A percentile compares a stretch with the other conserved stretches of the same genome.
These are phyloP conservation scores for Fusarium globosum DNA, from an alignment of 2,329 filamentous ascomycete genomes.

Conservation along the genomic window DNA sequence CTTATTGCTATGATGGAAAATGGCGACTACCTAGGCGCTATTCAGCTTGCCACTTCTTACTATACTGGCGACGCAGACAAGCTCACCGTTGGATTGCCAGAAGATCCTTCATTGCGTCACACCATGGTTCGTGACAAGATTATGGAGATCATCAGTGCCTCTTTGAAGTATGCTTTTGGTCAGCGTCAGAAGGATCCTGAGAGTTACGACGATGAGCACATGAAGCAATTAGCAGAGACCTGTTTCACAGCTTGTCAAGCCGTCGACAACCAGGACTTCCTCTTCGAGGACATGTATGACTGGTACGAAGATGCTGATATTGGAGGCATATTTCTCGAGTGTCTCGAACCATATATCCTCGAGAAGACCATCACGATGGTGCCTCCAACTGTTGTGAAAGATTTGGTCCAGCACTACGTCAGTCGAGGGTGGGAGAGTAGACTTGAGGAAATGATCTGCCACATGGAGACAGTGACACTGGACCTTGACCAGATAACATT, in stretches of 20 bases:
- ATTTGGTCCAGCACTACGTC: slow-evolving; percentile 84
- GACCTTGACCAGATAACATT: slow-evolving; percentile 93
- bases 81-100: slow-evolving; percentile 90
- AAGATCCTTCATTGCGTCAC: slow-evolving; percentile 80
- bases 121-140: slow-evolving; percentile 88
- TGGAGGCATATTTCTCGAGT: slow-evolving; percentile 84
- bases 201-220: slow-evolving; percentile 64
- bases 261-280: slow-evolving; percentile 81
- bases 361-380: slow-evolving; percentile 79
- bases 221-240: slow-evolving; percentile 82
- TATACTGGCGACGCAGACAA: slow-evolving; percentile 93
- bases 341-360: slow-evolving; percentile 87
- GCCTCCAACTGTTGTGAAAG: slow-evolving; percentile 86
- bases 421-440: slow-evolving; percentile 78
- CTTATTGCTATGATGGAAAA: slow-evolving; percentile 94
- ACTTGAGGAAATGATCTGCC: slow-evolving; percentile 93
- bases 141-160: slow-evolving; percentile 92
- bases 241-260: slow-evolving; percentile 86
- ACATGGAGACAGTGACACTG: slow-evolving; percentile 88
- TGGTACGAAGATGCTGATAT: slow-evolving; percentile 84
- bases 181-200: slow-evolving; percentile 65
- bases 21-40: slow-evolving; percentile 94
- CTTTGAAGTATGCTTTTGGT: slow-evolving; percentile 87
- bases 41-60: slow-evolving; percentile 90
- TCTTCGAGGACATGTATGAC: slow-evolving; percentile 92